Evolutionary conservation across 177 flowering plant species (phyloP), one percentile per base, ranked within the genome.

Genomic region (Vitis hybrid): DNA sequence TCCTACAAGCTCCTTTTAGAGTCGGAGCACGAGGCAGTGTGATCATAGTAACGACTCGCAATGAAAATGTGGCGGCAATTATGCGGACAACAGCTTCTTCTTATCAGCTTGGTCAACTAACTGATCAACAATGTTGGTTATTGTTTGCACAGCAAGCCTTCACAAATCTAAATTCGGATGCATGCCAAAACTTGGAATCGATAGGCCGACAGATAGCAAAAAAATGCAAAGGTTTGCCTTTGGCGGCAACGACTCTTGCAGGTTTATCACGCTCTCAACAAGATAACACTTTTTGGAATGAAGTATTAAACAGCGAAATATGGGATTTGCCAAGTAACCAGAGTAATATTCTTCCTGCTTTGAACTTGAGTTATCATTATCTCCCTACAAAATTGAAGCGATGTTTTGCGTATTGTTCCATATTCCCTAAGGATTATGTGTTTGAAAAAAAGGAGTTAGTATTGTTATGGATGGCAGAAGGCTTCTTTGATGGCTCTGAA

Each of bases 161-260:
- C 48, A 51, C 3, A 2, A 18, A 26, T 14, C 39, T 45, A 7
- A 17, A 54, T 56, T 60, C n/a, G 0, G 2, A 39, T 39, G 51
- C 3, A 10, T 1, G 57, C 2, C 56, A 45, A 51, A 18, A 66
- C 2, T 55, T 84, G 17, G 60, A 56, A 57, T 56, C 3, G 9
- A 68, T 78, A 3, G 86, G 83, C 1, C 23, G 30, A 26, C 19
- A 68, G 55, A 71, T 84, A 1, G 78, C 69, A 14, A 52, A 65
- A 26, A 83, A 78, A 49, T 85, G 88, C 45, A 61, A 51, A 18
- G 87, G 88, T 11, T 66, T 84, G 65, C 88, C 90, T 62, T 71
- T 83, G 52, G 87, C 84, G 1, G 78, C 72, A 1, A 81, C 81
- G 52, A 45, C 81, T 3, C 70, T 83, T 1, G 84, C 79, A 5